These are phyloP conservation scores for Tilletia caries DNA, from an alignment of 1,284 basidiomycete species.

Conservation along the genomic window DNA sequence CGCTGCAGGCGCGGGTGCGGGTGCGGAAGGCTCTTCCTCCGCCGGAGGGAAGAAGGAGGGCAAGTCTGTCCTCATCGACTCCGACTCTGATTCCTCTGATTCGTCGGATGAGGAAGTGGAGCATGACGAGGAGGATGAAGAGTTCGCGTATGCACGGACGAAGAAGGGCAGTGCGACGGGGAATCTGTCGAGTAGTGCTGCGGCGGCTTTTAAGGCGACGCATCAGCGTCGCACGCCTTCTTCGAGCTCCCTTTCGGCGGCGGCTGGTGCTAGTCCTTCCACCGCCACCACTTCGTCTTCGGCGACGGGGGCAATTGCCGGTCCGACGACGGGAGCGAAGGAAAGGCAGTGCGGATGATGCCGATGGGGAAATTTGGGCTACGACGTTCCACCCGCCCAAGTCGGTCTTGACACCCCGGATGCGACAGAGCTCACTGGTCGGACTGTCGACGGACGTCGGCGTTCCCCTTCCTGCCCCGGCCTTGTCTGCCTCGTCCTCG, in stretches of 20 bases:
- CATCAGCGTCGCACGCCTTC: neutral
- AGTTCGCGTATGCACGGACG: conserved; percentile 10
- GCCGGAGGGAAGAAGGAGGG: too few relatives aligned
- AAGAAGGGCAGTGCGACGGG: conserved; percentile 6
- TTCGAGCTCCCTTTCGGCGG: too few relatives aligned
- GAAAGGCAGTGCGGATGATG: neutral
- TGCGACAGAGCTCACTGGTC: neutral
- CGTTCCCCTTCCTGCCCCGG: neutral
- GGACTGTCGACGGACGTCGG: neutral
- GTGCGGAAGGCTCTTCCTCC: too few relatives aligned
- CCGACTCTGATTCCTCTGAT: too few relatives aligned
- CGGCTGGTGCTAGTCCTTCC: too few relatives aligned
- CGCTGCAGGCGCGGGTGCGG: too few relatives aligned
- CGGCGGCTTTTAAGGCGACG: conserved; percentile 4
- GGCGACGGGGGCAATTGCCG: too few relatives aligned
- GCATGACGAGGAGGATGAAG: neutral
- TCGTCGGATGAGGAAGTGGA: conserved; percentile 5
- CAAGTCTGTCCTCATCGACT: too few relatives aligned
- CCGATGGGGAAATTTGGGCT: neutral
- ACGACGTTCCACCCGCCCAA: conserved; percentile 7
- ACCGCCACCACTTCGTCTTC: too few relatives aligned
- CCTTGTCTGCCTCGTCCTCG: too few relatives aligned
- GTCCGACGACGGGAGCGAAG: neutral
- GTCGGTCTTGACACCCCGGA: neutral
- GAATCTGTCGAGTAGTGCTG: neutral